phyloP scores from a whole-genome alignment of 148 eudicot species.

The Tetragonia tetragonoides region DNA sequence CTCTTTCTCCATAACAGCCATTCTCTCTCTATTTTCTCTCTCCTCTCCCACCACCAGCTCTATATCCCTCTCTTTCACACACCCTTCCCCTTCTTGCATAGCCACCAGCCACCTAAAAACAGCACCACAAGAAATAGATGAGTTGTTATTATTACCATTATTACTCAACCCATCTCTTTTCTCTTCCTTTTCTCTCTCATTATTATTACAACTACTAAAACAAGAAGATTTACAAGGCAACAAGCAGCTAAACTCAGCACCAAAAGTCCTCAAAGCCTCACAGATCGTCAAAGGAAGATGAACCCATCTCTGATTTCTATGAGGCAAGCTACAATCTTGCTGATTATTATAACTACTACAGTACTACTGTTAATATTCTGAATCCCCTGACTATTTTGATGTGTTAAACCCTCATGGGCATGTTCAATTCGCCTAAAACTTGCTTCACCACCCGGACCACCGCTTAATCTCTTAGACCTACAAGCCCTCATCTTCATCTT shows the following conservation, averaged over 20 bases:
- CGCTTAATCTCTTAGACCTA: slow-evolving; percentile 32
- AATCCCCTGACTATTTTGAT: slow-evolving; percentile 14
- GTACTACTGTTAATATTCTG: background rate
- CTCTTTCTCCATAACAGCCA: slow-evolving; percentile 31
- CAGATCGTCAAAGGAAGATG: slow-evolving; percentile 76
- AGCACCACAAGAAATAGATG: slow-evolving; percentile 39
- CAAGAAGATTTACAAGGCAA: slow-evolving; percentile 73
- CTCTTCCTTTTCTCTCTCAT: slow-evolving; percentile 11
- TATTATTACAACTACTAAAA: slow-evolving; percentile 23
- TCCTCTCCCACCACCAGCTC: slow-evolving; percentile 57
- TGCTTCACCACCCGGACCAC: slow-evolving; percentile 30
- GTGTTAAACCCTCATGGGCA: slow-evolving; percentile 7
- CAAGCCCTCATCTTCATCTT: slow-evolving; percentile 43
- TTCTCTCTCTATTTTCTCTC: slow-evolving; percentile 23
- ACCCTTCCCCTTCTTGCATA: slow-evolving; percentile 46
- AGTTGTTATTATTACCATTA: background rate
- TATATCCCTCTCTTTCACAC: slow-evolving; percentile 46
- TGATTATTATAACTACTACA: background rate
- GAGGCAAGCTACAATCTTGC: slow-evolving; percentile 32
- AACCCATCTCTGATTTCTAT: slow-evolving; percentile 78
- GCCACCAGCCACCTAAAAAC: slow-evolving; percentile 77
- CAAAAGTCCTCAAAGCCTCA: slow-evolving; percentile 63
- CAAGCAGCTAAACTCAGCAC: slow-evolving; percentile 74
- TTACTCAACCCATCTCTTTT: background rate
- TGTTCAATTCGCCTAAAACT: slow-evolving; percentile 53